These are phyloP conservation scores for Fabrea salina DNA, from an alignment of 169 alveolate species.

Conservation along the genomic window DNA sequence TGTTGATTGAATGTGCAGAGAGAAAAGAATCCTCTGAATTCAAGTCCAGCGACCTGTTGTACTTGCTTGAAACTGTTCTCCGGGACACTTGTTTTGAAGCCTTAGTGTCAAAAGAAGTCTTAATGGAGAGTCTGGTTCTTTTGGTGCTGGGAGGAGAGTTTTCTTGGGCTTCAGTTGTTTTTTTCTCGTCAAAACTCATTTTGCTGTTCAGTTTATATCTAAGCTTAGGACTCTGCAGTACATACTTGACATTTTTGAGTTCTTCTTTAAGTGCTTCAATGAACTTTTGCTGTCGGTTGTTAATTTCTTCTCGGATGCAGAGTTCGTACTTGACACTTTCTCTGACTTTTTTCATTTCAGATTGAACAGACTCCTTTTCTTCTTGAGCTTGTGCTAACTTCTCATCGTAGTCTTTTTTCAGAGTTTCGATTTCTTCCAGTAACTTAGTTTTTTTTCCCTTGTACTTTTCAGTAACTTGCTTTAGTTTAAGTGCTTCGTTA, in stretches of 20 bases:
- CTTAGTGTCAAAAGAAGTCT: no score
- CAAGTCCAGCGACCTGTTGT: no score
- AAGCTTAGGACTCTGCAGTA: constrained; percentile 17
- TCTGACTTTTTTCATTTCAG: no score
- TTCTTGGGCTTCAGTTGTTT: no score
- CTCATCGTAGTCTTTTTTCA: neutral
- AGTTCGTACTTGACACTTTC: neutral
- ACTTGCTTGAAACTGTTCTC: no score
- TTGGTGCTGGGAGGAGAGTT: no score
- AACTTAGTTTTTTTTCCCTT: neutral
- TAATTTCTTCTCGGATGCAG: neutral
- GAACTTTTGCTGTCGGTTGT: neutral
- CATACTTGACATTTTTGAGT: constrained; percentile 8
- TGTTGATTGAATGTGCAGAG: no score
- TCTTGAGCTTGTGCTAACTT: neutral
- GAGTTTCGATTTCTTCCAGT: neutral
- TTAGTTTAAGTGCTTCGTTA: neutral
- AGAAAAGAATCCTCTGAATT: no score
- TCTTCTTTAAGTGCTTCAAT: constrained; percentile 8
- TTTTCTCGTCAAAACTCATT: no score
- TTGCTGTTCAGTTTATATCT: neutral
- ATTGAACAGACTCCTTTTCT: neutral
- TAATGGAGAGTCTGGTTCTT: no score
- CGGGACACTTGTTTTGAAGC: no score
- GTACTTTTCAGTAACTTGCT: no score